phyloP scores from a whole-genome alignment of 2,329 filamentous ascomycete genomes.

The Cryphonectria carpinicola region DNA sequence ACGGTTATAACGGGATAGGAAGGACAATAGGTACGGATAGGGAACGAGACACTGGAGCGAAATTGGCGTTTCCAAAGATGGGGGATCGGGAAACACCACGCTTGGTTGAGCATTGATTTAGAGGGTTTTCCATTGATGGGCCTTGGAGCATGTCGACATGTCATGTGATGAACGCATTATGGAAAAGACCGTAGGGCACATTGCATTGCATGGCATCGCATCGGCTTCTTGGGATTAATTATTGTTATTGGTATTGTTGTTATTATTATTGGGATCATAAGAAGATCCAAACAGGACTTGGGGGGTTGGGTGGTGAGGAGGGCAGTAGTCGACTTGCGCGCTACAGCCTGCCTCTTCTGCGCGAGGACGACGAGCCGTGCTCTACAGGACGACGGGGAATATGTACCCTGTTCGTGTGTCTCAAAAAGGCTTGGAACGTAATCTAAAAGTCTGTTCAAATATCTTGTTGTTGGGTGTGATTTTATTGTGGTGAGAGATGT shows the following conservation, averaged over 20 bases:
- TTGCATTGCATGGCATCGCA: background rate
- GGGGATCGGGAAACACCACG: background rate
- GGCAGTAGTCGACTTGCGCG: background rate
- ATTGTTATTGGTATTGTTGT: no score
- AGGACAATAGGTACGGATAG: background rate
- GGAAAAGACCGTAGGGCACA: background rate
- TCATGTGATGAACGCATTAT: background rate
- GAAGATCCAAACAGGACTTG: background rate
- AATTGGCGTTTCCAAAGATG: background rate
- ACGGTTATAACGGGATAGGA: background rate
- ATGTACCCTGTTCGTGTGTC: background rate
- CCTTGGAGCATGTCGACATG: background rate
- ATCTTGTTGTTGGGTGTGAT: background rate
- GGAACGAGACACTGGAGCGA: background rate
- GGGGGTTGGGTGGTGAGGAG: background rate
- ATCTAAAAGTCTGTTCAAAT: constrained; percentile 3
- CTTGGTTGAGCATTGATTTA: background rate
- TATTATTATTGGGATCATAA: background rate
- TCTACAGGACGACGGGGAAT: no score
- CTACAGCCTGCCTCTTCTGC: background rate
- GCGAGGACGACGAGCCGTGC: no score
- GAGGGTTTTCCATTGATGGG: background rate
- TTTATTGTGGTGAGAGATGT: background rate
- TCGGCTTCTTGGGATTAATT: background rate
- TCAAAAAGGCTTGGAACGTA: background rate